Base-by-base conservation (phyloP, 2,329 filamentous ascomycete species). In the Cladosporium sp. region DNA sequence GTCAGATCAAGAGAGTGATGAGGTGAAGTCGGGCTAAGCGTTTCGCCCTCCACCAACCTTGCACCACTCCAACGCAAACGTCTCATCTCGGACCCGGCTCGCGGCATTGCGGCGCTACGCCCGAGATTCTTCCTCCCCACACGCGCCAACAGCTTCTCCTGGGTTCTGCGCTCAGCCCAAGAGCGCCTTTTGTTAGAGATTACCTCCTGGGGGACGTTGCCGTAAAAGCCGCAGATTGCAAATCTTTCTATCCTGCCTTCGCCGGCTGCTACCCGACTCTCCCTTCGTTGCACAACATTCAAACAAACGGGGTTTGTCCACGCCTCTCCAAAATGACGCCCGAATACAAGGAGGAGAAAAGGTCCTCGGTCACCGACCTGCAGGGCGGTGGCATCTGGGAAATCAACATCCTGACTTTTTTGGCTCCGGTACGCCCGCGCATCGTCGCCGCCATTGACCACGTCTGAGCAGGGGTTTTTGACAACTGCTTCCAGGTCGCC, bases 321-420 rank as follows among this genome's bases (percentile, higher is more conserved):
- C 27, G 22, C 32, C 45, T 37, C 37, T 41, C 38, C n/a, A 47
- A 48, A 29, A 65, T 66, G 64, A 63, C 60, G 41, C 59, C 61
- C 30, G 85, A 79, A 70, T 96, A 96, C 76, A 99, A 96, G 73
- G 82, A 86, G 63, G 79, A 86, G 60, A 99, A 99, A 74, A 91
- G 95, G 76, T 89, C 89, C 65, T 96, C 96, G 68, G 93, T 99
- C 64, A 96, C 92, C 49, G 88, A 90, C 68, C 82, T 96, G 24
- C 84, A 86, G 6, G 93, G 93, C 36, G 89, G 93, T 53, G 80
- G 83, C 27, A 84, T 95, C 54, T 74, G 79, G 59, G 93, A 99
- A 68, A 91, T 99, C 73, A 92, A 91, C 68, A 80, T 82, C 61
- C 88, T 97, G 60, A 89, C 88, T 42, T 80, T 88, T 42, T 85